Evolutionary conservation across 2,329 filamentous ascomycete species (phyloP).

Genomic region (Fusarium sp.): DNA sequence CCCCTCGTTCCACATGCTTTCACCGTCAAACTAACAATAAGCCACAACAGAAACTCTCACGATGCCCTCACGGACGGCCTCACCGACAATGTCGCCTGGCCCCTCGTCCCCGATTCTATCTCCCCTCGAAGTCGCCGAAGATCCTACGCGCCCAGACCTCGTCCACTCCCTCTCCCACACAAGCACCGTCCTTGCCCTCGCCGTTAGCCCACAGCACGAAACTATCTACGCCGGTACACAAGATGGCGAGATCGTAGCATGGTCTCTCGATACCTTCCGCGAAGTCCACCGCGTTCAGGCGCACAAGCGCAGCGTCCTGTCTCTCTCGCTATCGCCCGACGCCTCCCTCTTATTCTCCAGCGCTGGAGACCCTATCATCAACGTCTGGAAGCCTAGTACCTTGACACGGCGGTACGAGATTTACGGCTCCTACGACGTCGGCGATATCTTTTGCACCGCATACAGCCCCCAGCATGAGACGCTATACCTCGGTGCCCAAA

Average conservation of each 20-base stretch:
- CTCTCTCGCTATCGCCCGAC: conserved; percentile 81
- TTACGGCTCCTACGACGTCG: conserved; percentile 92
- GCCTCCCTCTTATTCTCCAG: conserved; percentile 85
- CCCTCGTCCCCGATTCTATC: conserved; percentile 41
- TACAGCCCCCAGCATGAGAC: conserved; percentile 84
- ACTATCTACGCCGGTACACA: conserved; percentile 93
- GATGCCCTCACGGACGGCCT: conserved; percentile 42
- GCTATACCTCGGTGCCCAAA: conserved; percentile 91
- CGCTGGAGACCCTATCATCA: conserved; percentile 92
- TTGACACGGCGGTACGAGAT: conserved; percentile 86
- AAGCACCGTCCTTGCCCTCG: conserved; percentile 84
- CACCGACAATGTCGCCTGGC: conserved; percentile 39
- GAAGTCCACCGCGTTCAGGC: conserved; percentile 82
- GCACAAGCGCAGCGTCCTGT: conserved; percentile 91
- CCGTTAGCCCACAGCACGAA: conserved; percentile 78
- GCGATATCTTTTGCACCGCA: conserved; percentile 94
- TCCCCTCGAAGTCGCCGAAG: conserved; percentile 41
- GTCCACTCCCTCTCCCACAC: conserved; percentile 80
- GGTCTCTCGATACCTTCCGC: conserved; percentile 89
- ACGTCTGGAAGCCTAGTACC: conserved; percentile 86
- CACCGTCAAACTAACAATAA: conserved; percentile 12
- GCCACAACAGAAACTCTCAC: conserved; percentile 26
- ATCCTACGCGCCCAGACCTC: conserved; percentile 65
- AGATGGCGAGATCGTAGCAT: conserved; percentile 91
- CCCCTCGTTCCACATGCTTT: conserved; percentile 15